Evolutionary conservation across 139 green algal genomes (phyloP).

Genomic region (Eudorina sp.): DNA sequence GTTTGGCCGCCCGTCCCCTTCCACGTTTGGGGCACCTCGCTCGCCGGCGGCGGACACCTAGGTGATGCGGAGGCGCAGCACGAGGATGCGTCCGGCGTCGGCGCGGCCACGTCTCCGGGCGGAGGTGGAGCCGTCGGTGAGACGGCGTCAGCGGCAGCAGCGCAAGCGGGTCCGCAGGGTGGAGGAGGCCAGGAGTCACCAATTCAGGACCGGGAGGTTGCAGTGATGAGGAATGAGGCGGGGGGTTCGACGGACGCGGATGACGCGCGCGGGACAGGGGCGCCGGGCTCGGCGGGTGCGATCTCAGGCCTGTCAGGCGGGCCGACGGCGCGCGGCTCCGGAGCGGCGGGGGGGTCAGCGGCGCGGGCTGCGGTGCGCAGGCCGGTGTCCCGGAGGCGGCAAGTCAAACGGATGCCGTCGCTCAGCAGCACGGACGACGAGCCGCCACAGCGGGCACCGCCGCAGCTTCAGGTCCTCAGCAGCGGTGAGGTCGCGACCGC

Average conservation of each 20-base stretch:
- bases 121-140: background rate
- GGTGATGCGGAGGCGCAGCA: background rate
- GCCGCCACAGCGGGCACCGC: background rate
- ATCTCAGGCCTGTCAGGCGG: too few relatives aligned
- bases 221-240: background rate
- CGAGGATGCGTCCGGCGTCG: background rate
- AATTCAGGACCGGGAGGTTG: too few relatives aligned
- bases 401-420: background rate
- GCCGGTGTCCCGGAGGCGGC: background rate
- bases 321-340: too few relatives aligned
- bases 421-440: conserved; percentile 20
- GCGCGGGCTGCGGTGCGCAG: background rate
- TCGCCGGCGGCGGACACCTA: background rate
- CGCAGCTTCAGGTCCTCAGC: too few relatives aligned
- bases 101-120: background rate
- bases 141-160: background rate
- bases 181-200: background rate
- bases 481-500: too few relatives aligned
- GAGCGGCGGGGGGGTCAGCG: background rate
- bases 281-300: background rate
- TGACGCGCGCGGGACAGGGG: background rate
- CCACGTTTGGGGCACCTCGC: background rate
- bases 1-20: background rate
- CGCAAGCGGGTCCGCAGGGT: background rate
- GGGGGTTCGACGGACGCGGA: background rate